These are phyloP conservation scores for Ophiocordyceps unilateralis DNA, from an alignment of 2,329 filamentous ascomycete species.

Conservation along the genomic window DNA sequence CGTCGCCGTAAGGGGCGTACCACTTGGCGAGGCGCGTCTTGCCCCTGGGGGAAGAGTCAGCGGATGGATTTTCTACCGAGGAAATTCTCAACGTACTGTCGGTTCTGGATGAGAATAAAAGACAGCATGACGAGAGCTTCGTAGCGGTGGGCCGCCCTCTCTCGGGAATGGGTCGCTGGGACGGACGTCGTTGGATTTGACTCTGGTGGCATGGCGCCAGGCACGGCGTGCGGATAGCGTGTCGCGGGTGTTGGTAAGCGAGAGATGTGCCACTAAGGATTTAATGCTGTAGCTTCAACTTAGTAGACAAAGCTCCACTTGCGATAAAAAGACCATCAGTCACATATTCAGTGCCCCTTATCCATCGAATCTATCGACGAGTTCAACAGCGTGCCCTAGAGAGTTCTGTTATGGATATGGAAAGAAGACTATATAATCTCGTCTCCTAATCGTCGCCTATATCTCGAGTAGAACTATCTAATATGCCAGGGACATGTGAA, in stretches of 20 bases:
- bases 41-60: conserved; percentile 41
- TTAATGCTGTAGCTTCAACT: too few species aligned
- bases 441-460: too few species aligned
- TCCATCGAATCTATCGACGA: too few species aligned
- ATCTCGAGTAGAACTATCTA: too few species aligned
- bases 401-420: too few species aligned
- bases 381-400: too few species aligned
- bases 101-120: conserved; percentile 80
- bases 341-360: too few species aligned
- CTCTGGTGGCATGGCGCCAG: not conserved
- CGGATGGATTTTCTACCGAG: not conserved
- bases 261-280: too few species aligned
- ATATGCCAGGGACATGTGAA: too few species aligned
- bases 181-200: not conserved
- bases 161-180: not conserved
- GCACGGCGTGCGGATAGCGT: not conserved
- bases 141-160: not conserved
- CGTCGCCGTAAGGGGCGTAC: conserved; percentile 97
- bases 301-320: too few species aligned
- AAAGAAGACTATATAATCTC: too few species aligned
- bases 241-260: not conserved
- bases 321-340: too few species aligned
- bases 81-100: conserved; percentile 41
- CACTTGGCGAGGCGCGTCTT: conserved; percentile 97
- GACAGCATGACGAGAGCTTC: conserved; percentile 40